Base-by-base conservation (phyloP, 805 yeast genomes). In the Torulaspora gathmanii region DNA sequence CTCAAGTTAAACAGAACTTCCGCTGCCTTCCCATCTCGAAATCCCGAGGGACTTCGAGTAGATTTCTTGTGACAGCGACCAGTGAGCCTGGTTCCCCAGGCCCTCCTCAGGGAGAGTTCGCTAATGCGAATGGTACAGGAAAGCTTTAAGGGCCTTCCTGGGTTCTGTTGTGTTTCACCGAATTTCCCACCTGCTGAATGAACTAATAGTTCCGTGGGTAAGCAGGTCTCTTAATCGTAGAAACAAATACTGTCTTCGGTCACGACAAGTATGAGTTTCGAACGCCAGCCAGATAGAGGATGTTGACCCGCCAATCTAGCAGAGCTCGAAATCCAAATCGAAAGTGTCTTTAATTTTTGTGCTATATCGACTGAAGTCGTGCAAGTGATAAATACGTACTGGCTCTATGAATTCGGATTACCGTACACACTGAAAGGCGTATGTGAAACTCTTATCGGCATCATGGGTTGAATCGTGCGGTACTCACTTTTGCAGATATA, bases 131-230 rank as follows among this genome's bases (percentile, higher is more conserved):
- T 37, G 40, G 44, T 37, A 1, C 22, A 16, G 16, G 20, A 19
- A 22, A 23, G 22, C 36, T 16, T 12, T n/a, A 6, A 15, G 13
- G 17, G 16, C 29, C 19, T 9, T 7, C 25, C 4, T 25, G 27
- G 34, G 53, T 38, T 38, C 54, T 59, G 54, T 56, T 50, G 64
- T 52, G 63, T 57, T 63, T 51, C 68, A 63, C 68, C 68, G 68
- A 63, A 63, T 63, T 63, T 63, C 68, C 68, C 68, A 63, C 68
- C 67, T 63, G 68, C 49, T 44, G 20, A 13, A 33, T 37, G 43
- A 46, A 38, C 39, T 8, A 16, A 17, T 8, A 31, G 33, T 33
- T 40, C 43, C 41, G 15, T 40, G 16, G 19, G 47, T 40, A 54
- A 55, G 46, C 63, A 58, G 63, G 63, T 58, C 45, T 51, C 52